Evolutionary conservation across 306 rosid species (phyloP).

Genomic region (Amphicarpaea edgeworthii): DNA sequence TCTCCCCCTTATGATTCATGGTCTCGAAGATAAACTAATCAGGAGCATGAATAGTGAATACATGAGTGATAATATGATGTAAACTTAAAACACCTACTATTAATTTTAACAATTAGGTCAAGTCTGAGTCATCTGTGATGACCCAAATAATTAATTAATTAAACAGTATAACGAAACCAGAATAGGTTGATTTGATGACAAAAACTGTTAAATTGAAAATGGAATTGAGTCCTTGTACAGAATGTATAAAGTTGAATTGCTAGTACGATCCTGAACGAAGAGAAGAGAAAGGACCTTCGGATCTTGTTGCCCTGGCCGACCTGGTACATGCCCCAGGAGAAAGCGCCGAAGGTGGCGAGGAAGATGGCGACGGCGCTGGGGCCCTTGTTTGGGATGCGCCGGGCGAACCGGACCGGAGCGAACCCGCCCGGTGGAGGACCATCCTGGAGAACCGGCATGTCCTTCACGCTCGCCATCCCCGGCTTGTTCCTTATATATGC

Average conservation of each 20-base stretch:
- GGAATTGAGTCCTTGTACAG: background rate
- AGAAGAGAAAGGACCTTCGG: constrained; percentile 66
- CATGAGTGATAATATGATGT: too few relatives aligned
- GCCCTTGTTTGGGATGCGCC: constrained; percentile 94
- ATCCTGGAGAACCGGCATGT: constrained; percentile 98
- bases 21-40: too few relatives aligned
- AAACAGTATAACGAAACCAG: background rate
- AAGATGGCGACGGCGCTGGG: constrained; percentile 90
- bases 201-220: background rate
- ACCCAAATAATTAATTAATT: background rate
- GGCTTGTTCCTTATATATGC: constrained; percentile 91
- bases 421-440: constrained; percentile 99
- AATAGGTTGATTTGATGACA: background rate
- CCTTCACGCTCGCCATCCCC: constrained; percentile 97
- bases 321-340: constrained; percentile 99
- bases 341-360: constrained; percentile 77
- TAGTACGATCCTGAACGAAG: background rate
- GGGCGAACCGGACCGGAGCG: constrained; percentile 93
- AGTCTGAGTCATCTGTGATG: too few relatives aligned
- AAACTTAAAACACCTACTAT: background rate
- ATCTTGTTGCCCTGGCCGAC: constrained; percentile 96
- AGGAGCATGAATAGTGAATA: background rate
- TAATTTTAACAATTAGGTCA: background rate
- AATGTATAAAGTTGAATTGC: background rate
- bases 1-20: background rate